phyloP scores from a whole-genome alignment of 306 rosid species.

The Rosa rugosa region DNA sequence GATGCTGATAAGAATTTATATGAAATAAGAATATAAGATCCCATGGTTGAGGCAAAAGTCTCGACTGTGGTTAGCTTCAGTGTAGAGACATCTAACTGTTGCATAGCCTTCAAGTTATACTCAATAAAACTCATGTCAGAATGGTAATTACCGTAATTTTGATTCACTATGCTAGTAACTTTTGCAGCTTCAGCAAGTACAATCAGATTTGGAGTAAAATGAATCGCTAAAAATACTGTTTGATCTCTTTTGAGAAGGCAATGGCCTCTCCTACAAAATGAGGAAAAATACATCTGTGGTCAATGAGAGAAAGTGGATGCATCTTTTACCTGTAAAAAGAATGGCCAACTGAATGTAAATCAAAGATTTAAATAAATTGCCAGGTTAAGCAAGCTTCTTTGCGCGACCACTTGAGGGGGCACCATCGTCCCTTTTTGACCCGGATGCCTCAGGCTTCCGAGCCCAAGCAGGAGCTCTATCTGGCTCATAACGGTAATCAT shows the following conservation, averaged over 20 bases:
- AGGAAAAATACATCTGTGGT: slow-evolving; percentile 44
- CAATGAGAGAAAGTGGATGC: slow-evolving; percentile 41
- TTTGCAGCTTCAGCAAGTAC: slow-evolving; percentile 26
- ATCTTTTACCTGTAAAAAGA: slow-evolving; percentile 57
- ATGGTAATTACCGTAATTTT: slow-evolving; percentile 11
- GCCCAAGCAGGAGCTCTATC: slow-evolving; percentile 99
- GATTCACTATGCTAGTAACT: slow-evolving; percentile 22
- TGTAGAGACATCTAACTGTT: too few relatives aligned
- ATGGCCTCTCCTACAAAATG: slow-evolving; percentile 50
- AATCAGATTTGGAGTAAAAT: slow-evolving; percentile 30
- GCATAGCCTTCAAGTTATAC: not conserved
- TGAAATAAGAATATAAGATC: too few relatives aligned
- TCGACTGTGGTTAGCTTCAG: too few relatives aligned
- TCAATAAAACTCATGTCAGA: slow-evolving; percentile 17
- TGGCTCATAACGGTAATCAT: slow-evolving; percentile 93
- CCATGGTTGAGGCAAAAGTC: too few relatives aligned
- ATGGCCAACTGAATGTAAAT: slow-evolving; percentile 42
- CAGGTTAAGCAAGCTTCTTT: slow-evolving; percentile 79
- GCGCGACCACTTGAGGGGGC: slow-evolving; percentile 97
- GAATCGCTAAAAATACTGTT: slow-evolving; percentile 37
- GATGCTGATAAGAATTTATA: too few relatives aligned
- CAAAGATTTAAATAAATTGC: slow-evolving; percentile 27
- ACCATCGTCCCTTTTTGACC: slow-evolving; percentile 80
- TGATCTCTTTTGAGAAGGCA: slow-evolving; percentile 46
- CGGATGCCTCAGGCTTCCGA: slow-evolving; percentile 81